Conservation (phyloP, 2,329 filamentous ascomycete species). For the Periglandula ipomoeae region DNA sequence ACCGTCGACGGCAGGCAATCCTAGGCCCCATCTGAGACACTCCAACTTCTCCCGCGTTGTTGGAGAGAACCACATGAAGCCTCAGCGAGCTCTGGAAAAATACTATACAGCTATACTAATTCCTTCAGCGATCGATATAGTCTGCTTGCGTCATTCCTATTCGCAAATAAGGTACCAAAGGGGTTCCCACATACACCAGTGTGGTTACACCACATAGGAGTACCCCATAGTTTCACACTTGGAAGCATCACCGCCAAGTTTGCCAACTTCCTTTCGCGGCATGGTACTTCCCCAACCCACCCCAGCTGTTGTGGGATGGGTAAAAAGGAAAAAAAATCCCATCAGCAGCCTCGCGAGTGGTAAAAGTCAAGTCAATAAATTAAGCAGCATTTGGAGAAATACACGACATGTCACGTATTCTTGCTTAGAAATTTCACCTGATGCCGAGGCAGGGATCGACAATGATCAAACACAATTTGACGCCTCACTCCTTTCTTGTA, state of each 20-base stretch:
- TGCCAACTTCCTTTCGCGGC: not conserved
- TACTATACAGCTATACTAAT: not conserved
- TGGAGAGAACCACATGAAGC: not conserved
- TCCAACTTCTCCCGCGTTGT: not conserved
- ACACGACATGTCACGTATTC: no score
- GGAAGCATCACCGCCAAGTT: not conserved
- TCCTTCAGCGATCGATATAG: not conserved
- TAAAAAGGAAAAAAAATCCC: not conserved
- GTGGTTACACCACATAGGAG: slow-evolving; percentile 1
- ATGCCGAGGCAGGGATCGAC: not conserved
- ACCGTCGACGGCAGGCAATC: not conserved
- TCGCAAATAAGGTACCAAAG: not conserved
- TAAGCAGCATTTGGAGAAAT: no score
- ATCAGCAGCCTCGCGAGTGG: no score
- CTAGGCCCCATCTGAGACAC: no score
- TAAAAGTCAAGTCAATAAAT: no score
- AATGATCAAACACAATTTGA: not conserved
- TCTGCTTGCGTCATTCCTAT: not conserved
- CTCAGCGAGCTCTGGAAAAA: not conserved
- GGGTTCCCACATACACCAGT: not conserved
- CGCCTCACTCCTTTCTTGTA: not conserved
- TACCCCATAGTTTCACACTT: no score
- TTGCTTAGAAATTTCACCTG: not conserved
- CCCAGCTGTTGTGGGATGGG: not conserved
- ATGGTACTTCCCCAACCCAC: not conserved